Conservation (phyloP, 192 early-diverging fungal genomes). For the Coemansia sp. region DNA sequence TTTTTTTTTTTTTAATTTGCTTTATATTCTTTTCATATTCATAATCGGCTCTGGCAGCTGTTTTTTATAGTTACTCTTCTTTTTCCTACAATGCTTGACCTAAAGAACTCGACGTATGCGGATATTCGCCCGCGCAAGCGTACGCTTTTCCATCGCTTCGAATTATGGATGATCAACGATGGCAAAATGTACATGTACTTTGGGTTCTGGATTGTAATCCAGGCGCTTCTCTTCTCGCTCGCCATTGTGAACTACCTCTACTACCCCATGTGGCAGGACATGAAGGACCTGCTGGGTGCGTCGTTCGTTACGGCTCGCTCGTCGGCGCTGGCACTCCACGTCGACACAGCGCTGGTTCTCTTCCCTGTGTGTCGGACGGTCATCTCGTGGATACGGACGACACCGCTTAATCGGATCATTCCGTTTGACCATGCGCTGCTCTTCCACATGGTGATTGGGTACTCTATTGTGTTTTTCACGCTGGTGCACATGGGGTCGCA, state of each 20-base stretch:
- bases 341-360: slow-evolving; percentile 74
- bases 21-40: background rate
- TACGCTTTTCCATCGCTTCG: slow-evolving; percentile 44
- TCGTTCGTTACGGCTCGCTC: slow-evolving; percentile 61
- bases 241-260: slow-evolving; percentile 63
- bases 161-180: slow-evolving; percentile 54
- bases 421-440: slow-evolving; percentile 83
- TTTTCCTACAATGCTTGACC: slow-evolving; percentile 32
- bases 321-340: slow-evolving; percentile 68
- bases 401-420: slow-evolving; percentile 71
- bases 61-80: background rate
- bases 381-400: slow-evolving; percentile 71
- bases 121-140: slow-evolving; percentile 34
- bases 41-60: slow-evolving; percentile 10
- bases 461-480: slow-evolving; percentile 75
- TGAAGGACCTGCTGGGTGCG: slow-evolving; percentile 54
- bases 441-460: slow-evolving; percentile 79
- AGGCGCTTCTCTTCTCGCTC: slow-evolving; percentile 58
- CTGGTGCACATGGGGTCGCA: slow-evolving; percentile 69
- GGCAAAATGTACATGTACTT: slow-evolving; percentile 56
- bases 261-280: slow-evolving; percentile 55
- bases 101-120: slow-evolving; percentile 40
- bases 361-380: slow-evolving; percentile 81
- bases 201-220: slow-evolving; percentile 61
- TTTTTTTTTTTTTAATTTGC: background rate